phyloP scores from a whole-genome alignment of 192 early-diverging fungal genomes.

The Podila horticola region DNA sequence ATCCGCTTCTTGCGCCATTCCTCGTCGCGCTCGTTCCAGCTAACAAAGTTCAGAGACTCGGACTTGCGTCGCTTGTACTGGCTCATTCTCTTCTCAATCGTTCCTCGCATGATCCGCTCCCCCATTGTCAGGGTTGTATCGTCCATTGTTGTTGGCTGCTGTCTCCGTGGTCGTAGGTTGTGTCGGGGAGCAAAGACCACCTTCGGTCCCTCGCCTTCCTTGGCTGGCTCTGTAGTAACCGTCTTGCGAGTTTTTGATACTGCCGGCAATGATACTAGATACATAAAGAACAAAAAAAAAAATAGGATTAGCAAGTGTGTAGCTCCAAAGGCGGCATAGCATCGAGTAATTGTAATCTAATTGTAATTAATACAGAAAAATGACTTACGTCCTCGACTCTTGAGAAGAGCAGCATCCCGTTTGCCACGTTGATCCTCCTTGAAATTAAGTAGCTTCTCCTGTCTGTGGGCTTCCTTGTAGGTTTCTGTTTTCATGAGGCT shows the following conservation, averaged over 20 bases:
- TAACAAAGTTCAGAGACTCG: constrained; percentile 30
- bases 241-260: constrained; percentile 39
- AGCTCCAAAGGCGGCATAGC: neutral
- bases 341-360: neutral
- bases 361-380: neutral
- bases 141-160: constrained; percentile 1
- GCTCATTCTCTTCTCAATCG: constrained; percentile 29
- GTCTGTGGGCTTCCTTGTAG: constrained; percentile 23
- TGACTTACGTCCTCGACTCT: constrained; percentile 44
- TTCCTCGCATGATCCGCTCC: neutral
- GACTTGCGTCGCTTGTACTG: constrained; percentile 38
- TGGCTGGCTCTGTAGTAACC: neutral
- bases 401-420: constrained; percentile 23
- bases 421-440: constrained; percentile 37
- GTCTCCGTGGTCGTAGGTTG: constrained; percentile 27
- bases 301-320: neutral
- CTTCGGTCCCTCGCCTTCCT: constrained; percentile 29
- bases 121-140: neutral
- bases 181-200: constrained; percentile 31
- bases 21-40: constrained; percentile 45
- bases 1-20: constrained; percentile 39
- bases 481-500: constrained; percentile 24
- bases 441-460: constrained; percentile 35
- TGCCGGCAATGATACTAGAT: constrained; percentile 35
- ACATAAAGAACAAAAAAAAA: neutral